phyloP scores from a whole-genome alignment of 1,284 basidiomycete species.

The Ceratobasidium theobromae region DNA sequence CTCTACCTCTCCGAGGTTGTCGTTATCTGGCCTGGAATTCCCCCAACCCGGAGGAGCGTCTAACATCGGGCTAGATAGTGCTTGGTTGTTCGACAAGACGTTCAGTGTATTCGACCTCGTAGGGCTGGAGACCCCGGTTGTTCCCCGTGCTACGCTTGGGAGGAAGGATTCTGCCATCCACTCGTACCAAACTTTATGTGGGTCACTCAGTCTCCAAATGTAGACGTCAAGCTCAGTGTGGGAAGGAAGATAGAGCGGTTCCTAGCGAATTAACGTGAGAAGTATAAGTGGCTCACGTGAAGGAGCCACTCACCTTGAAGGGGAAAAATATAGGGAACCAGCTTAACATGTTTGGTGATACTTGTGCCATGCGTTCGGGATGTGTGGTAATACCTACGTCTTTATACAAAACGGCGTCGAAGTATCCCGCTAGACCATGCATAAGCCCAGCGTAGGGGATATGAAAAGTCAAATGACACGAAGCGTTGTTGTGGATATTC shows the following conservation, averaged over 20 bases:
- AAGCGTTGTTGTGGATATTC: constrained; percentile 85
- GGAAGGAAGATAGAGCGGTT: constrained; percentile 90
- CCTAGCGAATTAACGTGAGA: constrained; percentile 49
- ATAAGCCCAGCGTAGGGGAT: constrained; percentile 94
- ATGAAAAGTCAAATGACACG: constrained; percentile 80
- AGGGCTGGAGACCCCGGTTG: constrained; percentile 21
- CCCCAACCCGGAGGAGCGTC: constrained; percentile 49
- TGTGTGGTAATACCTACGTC: constrained; percentile 92
- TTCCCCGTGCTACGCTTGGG: constrained; percentile 42
- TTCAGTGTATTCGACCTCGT: constrained; percentile 18
- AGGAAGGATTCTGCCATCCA: constrained; percentile 95
- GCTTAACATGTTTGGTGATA: constrained; percentile 94
- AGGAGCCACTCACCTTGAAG: constrained; percentile 60
- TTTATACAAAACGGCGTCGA: constrained; percentile 91
- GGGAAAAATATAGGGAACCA: constrained; percentile 99
- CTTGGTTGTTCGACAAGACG: neutral
- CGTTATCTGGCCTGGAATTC: constrained; percentile 58
- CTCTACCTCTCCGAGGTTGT: constrained; percentile 40
- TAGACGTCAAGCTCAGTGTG: constrained; percentile 91
- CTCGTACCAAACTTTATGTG: constrained; percentile 95
- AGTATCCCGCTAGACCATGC: constrained; percentile 98
- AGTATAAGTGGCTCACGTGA: neutral
- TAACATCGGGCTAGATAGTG: constrained; percentile 45
- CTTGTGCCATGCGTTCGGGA: constrained; percentile 77
- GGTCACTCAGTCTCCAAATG: constrained; percentile 90